phyloP scores from a whole-genome alignment of 306 rosid genomes.

The Cucurbita pepo region DNA sequence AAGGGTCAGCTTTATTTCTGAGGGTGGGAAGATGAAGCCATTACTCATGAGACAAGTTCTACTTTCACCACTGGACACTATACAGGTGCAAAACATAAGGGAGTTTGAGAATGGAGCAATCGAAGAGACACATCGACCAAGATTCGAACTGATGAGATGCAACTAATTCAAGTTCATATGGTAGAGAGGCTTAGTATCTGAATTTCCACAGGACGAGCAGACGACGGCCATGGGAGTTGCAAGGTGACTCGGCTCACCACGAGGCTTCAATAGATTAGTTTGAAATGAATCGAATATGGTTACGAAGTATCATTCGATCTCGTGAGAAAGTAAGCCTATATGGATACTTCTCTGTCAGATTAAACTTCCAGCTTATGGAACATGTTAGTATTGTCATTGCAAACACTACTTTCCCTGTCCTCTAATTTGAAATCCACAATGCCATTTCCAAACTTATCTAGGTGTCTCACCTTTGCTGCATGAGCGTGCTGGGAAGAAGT shows the following conservation, averaged over 20 bases:
- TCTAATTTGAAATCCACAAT: background rate
- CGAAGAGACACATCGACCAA: too few relatives aligned
- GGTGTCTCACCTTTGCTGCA: background rate
- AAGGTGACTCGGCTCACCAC: background rate
- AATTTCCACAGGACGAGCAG: background rate
- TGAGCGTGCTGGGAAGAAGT: background rate
- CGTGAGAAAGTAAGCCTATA: background rate
- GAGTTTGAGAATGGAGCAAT: background rate
- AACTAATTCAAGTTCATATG: background rate
- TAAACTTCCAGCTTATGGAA: slow-evolving; percentile 1
- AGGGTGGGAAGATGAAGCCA: background rate
- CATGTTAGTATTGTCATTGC: background rate
- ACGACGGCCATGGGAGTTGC: background rate
- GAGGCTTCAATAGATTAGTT: background rate
- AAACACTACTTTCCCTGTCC: background rate
- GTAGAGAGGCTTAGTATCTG: background rate
- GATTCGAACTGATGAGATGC: background rate
- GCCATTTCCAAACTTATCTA: background rate
- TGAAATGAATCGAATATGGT: background rate
- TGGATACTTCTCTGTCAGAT: background rate
- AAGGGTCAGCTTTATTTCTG: background rate
- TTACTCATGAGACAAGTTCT: background rate
- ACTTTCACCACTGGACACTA: background rate
- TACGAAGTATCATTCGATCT: background rate
- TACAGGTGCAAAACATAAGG: background rate